Percentiles rank a stretch among this genome's conserved stretches.
These are phyloP conservation scores for Astragalus membranaceus DNA, from an alignment of 306 rosid species.

Conservation along the genomic window DNA sequence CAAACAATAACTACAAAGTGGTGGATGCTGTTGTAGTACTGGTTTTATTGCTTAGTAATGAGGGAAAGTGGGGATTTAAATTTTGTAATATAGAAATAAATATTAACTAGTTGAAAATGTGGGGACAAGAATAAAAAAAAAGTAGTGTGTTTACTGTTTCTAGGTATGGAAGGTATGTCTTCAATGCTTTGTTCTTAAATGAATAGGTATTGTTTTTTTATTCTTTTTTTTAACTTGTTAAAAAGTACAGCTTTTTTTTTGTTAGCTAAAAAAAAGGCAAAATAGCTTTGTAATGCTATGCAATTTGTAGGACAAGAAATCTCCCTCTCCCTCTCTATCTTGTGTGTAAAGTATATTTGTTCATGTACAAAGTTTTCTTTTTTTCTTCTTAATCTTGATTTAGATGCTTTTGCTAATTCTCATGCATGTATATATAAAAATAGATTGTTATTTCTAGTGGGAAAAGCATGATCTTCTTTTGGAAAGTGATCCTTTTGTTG, in stretches of 20 bases:
- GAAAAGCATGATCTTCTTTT: background rate
- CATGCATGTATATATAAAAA: background rate
- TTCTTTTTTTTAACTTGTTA: background rate
- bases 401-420: background rate
- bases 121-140: background rate
- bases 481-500: background rate
- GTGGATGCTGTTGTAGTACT: background rate
- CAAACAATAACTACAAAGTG: background rate
- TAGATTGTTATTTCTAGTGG: background rate
- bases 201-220: background rate
- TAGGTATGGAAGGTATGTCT: slow-evolving; percentile 21
- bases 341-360: slow-evolving; percentile 38
- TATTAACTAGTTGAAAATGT: background rate
- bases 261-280: slow-evolving; percentile 30
- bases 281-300: slow-evolving; percentile 26
- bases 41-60: background rate
- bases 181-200: slow-evolving; percentile 22
- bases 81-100: slow-evolving; percentile 28
- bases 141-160: slow-evolving; percentile 19
- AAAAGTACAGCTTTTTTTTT: slow-evolving; percentile 6
- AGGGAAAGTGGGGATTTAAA: slow-evolving; percentile 5
- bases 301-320: slow-evolving; percentile 37
- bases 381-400: background rate
- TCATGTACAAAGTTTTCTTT: slow-evolving; percentile 21
- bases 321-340: slow-evolving; percentile 36